These are phyloP conservation scores for Chrysanthemum lavandulifolium DNA, from an alignment of 129 eudicot species.

Conservation along the genomic window DNA sequence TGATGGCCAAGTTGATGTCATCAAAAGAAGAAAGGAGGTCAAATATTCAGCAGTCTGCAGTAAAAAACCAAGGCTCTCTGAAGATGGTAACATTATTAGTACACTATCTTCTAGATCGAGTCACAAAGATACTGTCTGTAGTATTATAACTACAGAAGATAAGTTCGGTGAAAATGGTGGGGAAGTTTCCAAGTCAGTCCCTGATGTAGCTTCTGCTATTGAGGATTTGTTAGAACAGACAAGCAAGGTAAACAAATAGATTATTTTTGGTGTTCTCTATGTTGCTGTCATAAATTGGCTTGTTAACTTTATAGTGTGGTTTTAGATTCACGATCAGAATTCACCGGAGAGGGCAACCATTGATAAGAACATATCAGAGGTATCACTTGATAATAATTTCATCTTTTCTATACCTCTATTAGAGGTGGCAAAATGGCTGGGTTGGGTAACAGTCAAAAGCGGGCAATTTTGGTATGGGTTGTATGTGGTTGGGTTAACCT, in stretches of 20 bases:
- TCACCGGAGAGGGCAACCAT: conserved; percentile 50
- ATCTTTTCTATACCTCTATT: not conserved
- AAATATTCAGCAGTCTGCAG: conserved; percentile 27
- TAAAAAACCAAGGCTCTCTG: conserved; percentile 53
- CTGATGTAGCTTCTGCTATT: conserved; percentile 93
- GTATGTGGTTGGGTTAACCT: no score
- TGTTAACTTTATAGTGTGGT: conserved; percentile 18
- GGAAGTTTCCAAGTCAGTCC: conserved; percentile 44
- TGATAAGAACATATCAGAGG: conserved; percentile 58
- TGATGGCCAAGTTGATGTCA: conserved; percentile 25
- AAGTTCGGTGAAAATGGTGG: conserved; percentile 28
- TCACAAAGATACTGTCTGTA: conserved; percentile 15
- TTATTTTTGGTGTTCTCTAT: not conserved
- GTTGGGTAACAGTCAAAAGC: no score
- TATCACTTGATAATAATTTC: conserved; percentile 18
- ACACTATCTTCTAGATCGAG: conserved; percentile 16
- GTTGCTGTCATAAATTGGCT: conserved; percentile 15
- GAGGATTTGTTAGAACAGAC: conserved; percentile 93
- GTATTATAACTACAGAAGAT: conserved; percentile 20
- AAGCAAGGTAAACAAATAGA: conserved; percentile 60
- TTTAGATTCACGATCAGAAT: conserved; percentile 67
- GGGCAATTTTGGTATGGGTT: no score
- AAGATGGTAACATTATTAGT: conserved; percentile 26
- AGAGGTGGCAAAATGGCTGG: conserved; percentile 9
- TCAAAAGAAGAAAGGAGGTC: conserved; percentile 26